phyloP scores from a whole-genome alignment of 257 asterid genomes.

The Rauvolfia tetraphylla region DNA sequence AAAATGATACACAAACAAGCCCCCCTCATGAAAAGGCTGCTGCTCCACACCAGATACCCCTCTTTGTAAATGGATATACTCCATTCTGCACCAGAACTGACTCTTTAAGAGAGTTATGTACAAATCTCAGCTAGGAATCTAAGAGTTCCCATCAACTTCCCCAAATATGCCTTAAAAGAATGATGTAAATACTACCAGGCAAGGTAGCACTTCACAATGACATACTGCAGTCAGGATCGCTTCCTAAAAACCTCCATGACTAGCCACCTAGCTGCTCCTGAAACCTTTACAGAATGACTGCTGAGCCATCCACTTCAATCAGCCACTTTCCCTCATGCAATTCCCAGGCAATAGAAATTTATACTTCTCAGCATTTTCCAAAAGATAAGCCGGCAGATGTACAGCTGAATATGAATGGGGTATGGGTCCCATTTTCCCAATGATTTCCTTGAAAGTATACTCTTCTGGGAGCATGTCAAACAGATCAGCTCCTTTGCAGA shows the following conservation, averaged over 20 bases:
- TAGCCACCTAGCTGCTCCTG: slow-evolving; percentile 34
- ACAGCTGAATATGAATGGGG: slow-evolving; percentile 81
- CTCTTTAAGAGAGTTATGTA: slow-evolving; percentile 22
- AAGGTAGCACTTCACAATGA: slow-evolving; percentile 41
- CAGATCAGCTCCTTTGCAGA: slow-evolving; percentile 71
- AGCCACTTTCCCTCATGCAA: slow-evolving; percentile 68
- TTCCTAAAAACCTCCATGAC: slow-evolving; percentile 30
- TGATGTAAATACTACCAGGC: slow-evolving; percentile 32
- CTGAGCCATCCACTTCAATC: slow-evolving; percentile 18
- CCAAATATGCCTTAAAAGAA: slow-evolving; percentile 30
- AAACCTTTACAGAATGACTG: slow-evolving; percentile 32
- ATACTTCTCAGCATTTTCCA: slow-evolving; percentile 61
- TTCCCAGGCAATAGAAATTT: slow-evolving; percentile 77
- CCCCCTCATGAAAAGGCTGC: slow-evolving; percentile 8
- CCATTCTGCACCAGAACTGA: slow-evolving; percentile 16
- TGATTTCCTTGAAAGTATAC: slow-evolving; percentile 70
- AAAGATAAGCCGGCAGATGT: slow-evolving; percentile 74
- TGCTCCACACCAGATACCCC: slow-evolving; percentile 15
- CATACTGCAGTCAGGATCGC: slow-evolving; percentile 40
- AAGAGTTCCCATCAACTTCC: slow-evolving; percentile 27
- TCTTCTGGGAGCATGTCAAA: slow-evolving; percentile 92
- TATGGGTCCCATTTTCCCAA: slow-evolving; percentile 79
- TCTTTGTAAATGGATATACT: slow-evolving; percentile 9
- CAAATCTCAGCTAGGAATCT: slow-evolving; percentile 44
- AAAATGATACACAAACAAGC: slow-evolving; percentile 23